Conservation (phyloP, 2,329 filamentous ascomycete genomes). For the Zelopaecilomyces penicillatus region DNA sequence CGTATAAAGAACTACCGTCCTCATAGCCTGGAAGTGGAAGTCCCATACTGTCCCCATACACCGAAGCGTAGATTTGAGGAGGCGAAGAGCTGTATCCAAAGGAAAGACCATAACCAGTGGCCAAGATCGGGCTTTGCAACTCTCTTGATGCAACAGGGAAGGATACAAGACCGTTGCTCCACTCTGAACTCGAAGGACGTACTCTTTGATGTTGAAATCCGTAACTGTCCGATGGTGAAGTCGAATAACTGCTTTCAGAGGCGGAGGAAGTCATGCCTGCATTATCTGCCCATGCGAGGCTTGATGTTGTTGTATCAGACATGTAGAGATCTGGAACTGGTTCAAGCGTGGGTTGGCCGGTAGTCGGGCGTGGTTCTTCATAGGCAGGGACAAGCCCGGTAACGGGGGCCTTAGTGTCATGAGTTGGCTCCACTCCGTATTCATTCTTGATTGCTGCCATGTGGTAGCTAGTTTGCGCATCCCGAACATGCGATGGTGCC, state of each 20-base stretch:
- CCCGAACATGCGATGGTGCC: constrained; percentile 9
- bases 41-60: constrained; percentile 22
- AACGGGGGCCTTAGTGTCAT: constrained; percentile 11
- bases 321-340: constrained; percentile 13
- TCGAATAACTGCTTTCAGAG: constrained; percentile 40
- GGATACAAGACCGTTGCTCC: constrained; percentile 22
- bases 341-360: constrained; percentile 15
- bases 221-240: constrained; percentile 31
- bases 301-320: constrained; percentile 13
- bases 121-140: constrained; percentile 14
- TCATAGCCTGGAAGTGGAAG: constrained; percentile 27
- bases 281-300: constrained; percentile 25
- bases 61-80: constrained; percentile 23
- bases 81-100: constrained; percentile 20
- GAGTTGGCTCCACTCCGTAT: constrained; percentile 15
- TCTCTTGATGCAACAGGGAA: constrained; percentile 14
- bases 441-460: constrained; percentile 13
- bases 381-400: constrained; percentile 11
- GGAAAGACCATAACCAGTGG: constrained; percentile 19
- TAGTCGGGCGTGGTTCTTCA: constrained; percentile 15
- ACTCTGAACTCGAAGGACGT: constrained; percentile 22
- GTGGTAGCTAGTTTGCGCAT: constrained; percentile 13
- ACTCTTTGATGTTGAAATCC: constrained; percentile 18
- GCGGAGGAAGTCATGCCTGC: constrained; percentile 37
- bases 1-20: constrained; percentile 27